Percentiles rank a stretch among this genome's conserved stretches.
Conservation (phyloP, 257 asterid species). For the Fraxinus quadrangulata region DNA sequence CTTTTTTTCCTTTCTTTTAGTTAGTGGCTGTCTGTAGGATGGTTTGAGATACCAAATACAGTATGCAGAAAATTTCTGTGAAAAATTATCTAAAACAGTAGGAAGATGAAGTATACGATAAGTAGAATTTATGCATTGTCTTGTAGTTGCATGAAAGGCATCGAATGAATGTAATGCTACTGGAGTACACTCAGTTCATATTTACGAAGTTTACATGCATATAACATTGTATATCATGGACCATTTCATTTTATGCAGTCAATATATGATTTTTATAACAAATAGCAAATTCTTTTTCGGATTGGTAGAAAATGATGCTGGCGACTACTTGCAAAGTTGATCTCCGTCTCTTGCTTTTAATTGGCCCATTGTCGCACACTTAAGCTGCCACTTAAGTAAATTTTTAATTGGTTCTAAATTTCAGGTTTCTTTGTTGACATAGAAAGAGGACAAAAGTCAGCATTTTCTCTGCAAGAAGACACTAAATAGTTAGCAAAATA, state of each 20-base stretch:
- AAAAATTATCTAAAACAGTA: not conserved
- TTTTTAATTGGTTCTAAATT: too few relatives aligned
- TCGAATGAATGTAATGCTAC: not conserved
- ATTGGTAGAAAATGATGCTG: not conserved
- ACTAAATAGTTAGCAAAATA: too few relatives aligned
- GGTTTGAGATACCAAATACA: not conserved
- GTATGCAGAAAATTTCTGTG: not conserved
- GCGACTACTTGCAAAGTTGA: not conserved
- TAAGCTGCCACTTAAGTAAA: not conserved
- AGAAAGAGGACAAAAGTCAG: not conserved
- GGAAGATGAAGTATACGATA: not conserved
- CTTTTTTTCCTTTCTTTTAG: not conserved
- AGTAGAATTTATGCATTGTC: not conserved
- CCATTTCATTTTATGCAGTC: not conserved
- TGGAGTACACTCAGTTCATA: not conserved
- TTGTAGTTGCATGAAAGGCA: not conserved
- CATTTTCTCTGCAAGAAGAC: too few relatives aligned
- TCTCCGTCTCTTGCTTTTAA: not conserved
- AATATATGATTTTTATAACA: too few relatives aligned
- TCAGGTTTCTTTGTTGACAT: not conserved
- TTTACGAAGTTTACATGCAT: not conserved
- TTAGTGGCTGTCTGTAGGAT: not conserved
- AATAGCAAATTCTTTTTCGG: not conserved
- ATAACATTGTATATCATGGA: not conserved
- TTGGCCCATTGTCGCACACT: not conserved